These are phyloP conservation scores for Colletotrichum sidae DNA, from an alignment of 2,329 filamentous ascomycete species.

Conservation along the genomic window DNA sequence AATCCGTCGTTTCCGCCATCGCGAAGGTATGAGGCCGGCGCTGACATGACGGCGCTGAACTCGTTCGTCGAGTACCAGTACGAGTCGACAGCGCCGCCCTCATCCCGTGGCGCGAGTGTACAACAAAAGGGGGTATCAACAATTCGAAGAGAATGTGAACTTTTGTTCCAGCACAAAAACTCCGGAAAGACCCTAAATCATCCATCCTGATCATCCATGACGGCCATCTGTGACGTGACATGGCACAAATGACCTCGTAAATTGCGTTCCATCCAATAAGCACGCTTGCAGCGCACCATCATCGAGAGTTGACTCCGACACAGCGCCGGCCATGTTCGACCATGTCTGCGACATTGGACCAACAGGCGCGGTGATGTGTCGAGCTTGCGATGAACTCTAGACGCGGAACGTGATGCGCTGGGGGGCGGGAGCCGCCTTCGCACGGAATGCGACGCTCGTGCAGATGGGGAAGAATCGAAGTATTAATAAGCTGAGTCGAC, in stretches of 20 bases:
- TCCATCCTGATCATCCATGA: conserved; percentile 21
- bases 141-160: conserved; percentile 38
- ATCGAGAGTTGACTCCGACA: no score
- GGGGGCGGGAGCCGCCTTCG: conserved; percentile 18
- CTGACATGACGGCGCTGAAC: no score
- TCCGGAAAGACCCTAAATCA: conserved; percentile 33
- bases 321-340: no score
- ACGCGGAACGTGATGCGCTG: not conserved
- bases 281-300: conserved; percentile 7
- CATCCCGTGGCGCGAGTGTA: conserved; percentile 4
- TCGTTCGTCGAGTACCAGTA: no score
- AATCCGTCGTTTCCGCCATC: conserved; percentile 25
- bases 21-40: not conserved
- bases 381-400: conserved; percentile 13
- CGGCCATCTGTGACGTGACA: no score
- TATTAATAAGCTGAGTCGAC: conserved; percentile 22
- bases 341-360: not conserved
- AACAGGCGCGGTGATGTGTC: not conserved
- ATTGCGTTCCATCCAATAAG: conserved; percentile 27
- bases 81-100: not conserved
- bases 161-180: conserved; percentile 36
- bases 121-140: conserved; percentile 39
- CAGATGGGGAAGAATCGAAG: conserved; percentile 35
- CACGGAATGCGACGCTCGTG: conserved; percentile 28
- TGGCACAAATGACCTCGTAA: conserved; percentile 15